phyloP scores from a whole-genome alignment of 169 alveolate genomes.

The Plasmodium sp. region DNA sequence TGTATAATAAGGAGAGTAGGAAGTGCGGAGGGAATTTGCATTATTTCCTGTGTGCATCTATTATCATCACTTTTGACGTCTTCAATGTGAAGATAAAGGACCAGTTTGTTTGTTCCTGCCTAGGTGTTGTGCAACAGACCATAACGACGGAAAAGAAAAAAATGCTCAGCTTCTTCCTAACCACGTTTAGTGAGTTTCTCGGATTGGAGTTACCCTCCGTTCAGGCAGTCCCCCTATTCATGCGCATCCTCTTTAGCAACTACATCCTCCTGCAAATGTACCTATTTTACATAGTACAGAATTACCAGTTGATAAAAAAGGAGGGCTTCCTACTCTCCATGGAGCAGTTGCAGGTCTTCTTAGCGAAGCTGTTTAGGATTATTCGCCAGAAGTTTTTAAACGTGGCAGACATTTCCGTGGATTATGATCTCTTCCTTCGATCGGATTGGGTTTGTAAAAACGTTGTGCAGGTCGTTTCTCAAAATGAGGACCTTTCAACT shows the following conservation, averaged over 20 bases:
- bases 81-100: conserved; percentile 53
- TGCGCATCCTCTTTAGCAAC: conserved; percentile 44
- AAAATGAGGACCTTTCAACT: conserved; percentile 26
- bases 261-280: conserved; percentile 69
- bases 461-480: conserved; percentile 5
- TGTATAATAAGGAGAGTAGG: conserved; percentile 33
- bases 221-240: conserved; percentile 14
- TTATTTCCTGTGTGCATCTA: conserved; percentile 34
- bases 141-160: conserved; percentile 35
- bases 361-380: conserved; percentile 31
- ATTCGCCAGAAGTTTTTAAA: conserved; percentile 27
- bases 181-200: conserved; percentile 48
- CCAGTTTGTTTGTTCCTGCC: conserved; percentile 25
- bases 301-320: conserved; percentile 9
- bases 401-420: conserved; percentile 34
- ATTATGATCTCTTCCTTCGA: conserved; percentile 37
- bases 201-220: conserved; percentile 9
- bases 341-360: conserved; percentile 18
- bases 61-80: conserved; percentile 54
- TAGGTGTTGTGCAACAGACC: conserved; percentile 20
- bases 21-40: conserved; percentile 31
- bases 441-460: conserved; percentile 49
- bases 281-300: conserved; percentile 33
- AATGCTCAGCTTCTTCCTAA: conserved; percentile 24
- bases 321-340: background rate